Evolutionary conservation across 2,329 filamentous ascomycete species (phyloP).

Genomic region (Peltaster fructicola): DNA sequence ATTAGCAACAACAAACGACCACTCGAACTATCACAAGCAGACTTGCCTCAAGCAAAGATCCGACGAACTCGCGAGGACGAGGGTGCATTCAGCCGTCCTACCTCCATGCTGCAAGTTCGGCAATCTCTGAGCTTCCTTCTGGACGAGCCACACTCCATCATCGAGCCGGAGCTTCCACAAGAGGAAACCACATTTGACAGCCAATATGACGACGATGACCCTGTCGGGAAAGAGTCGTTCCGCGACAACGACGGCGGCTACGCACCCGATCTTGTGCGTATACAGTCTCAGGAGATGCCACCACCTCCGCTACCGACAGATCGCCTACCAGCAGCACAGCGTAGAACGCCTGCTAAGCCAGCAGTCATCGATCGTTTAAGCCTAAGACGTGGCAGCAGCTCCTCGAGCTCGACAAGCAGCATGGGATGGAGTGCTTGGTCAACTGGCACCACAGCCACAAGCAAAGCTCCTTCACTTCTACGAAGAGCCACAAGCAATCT

Average conservation of each 20-base stretch:
- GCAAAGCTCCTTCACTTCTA: slow-evolving; percentile 54
- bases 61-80: slow-evolving; percentile 12
- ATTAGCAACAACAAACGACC: slow-evolving; percentile 16
- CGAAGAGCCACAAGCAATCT: slow-evolving; percentile 49
- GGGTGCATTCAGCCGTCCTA: slow-evolving; percentile 41
- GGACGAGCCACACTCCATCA: slow-evolving; percentile 38
- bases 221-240: slow-evolving; percentile 23
- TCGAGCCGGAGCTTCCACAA: slow-evolving; percentile 18
- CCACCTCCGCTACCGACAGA: slow-evolving; percentile 15
- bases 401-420: slow-evolving; percentile 5
- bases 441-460: slow-evolving; percentile 25
- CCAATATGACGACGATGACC: slow-evolving; percentile 32
- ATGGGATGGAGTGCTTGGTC: slow-evolving; percentile 19
- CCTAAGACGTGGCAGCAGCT: slow-evolving; percentile 32
- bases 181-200: slow-evolving; percentile 14
- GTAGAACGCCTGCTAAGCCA: slow-evolving; percentile 17
- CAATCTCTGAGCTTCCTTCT: slow-evolving; percentile 71
- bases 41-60: slow-evolving; percentile 22
- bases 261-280: slow-evolving; percentile 10
- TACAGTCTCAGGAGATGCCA: slow-evolving; percentile 11
- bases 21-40: slow-evolving; percentile 7
- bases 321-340: slow-evolving; percentile 23
- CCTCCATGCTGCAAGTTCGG: slow-evolving; percentile 62
- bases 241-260: slow-evolving; percentile 18
- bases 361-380: slow-evolving; percentile 56